Conservation (phyloP, 2,329 filamentous ascomycete genomes). For the Fusarium stilboides region DNA sequence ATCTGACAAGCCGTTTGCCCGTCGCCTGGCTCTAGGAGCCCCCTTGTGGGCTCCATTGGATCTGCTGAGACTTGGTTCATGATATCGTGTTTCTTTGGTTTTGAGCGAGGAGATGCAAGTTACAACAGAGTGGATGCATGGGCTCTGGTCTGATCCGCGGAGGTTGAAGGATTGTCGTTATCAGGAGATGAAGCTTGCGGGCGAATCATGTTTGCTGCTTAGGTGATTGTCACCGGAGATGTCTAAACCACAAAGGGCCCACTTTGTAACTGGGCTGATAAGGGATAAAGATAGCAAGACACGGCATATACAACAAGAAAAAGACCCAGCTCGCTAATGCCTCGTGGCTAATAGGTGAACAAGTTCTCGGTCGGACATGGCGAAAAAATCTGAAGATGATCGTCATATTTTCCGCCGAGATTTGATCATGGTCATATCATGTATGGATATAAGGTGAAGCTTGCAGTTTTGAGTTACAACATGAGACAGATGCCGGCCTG, state of each 20-base stretch:
- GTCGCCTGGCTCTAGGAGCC: constrained; percentile 10
- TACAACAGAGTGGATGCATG: constrained; percentile 40
- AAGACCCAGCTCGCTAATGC: constrained; percentile 9
- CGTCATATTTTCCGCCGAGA: constrained; percentile 1
- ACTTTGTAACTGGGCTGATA: constrained; percentile 37
- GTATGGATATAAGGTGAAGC: not conserved
- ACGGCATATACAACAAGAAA: constrained; percentile 6
- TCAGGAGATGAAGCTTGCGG: constrained; percentile 35
- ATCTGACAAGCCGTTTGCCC: constrained; percentile 31
- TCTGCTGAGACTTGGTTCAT: constrained; percentile 35
- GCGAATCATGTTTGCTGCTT: constrained; percentile 49
- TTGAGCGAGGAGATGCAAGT: constrained; percentile 53
- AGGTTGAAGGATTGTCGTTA: constrained; percentile 41
- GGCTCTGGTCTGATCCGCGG: constrained; percentile 45
- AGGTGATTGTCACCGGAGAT: constrained; percentile 47
- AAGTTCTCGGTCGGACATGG: constrained; percentile 21
- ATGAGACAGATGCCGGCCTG: not conserved
- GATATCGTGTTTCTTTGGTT: constrained; percentile 36
- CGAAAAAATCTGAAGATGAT: constrained; percentile 12
- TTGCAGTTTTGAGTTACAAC: not conserved
- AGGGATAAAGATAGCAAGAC: constrained; percentile 34
- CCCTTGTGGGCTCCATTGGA: constrained; percentile 19
- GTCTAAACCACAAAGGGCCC: constrained; percentile 42
- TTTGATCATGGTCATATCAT: constrained; percentile 19
- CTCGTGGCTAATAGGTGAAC: constrained; percentile 19